Evolutionary conservation across 202 grass and related monocot genomes (phyloP), one percentile per base, ranked within the genome.

Genomic region (Alloteropsis angusta): DNA sequence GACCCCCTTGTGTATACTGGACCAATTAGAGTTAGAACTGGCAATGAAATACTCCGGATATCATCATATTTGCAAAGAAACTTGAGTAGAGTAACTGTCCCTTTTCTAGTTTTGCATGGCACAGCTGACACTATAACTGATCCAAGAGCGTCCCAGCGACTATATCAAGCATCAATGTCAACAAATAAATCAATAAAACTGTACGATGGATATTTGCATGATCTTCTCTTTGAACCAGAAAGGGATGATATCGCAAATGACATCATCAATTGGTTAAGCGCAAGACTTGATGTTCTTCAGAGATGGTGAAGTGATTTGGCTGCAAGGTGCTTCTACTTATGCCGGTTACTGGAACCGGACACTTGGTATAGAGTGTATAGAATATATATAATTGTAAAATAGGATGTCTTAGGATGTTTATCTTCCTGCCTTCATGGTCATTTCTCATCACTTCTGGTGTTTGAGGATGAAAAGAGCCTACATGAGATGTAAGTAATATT

Each of bases 171-270:
- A 75, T 91, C 96, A 71, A 79, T 72, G 39, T 87, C 89, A 25
- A 60, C 76, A 53, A 82, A 92, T 55, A 94, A 94, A 72, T 92
- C 85, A 32, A 94, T 94, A 66, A 90, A 86, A 59, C 41, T 98
- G 18, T 98, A 98, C 5, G 85, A 90, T 5, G 89, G 95, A 18
- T 83, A 92, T 42, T 90, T 98, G 34, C 95, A 98, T 59, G 89
- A 98, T 84, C 89, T 98, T 68, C 89, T 98, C 41, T 95, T 98
- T 78, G 96, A 98, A 87, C 96, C 89, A 9, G 96, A 98, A 84
- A 65, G 85, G 35, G 87, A 95, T 80, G 79, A 89, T 55, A 80
- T 98, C 26, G 81, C 93, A 82, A 72, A 81, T 79, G 96, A 91
- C 54, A 95, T 98, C 71, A 83, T 98, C 44, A 79, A 69, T 84